Evolutionary conservation across 2,329 filamentous ascomycete genomes (phyloP).

Genomic region (Cryphonectria naterciae): DNA sequence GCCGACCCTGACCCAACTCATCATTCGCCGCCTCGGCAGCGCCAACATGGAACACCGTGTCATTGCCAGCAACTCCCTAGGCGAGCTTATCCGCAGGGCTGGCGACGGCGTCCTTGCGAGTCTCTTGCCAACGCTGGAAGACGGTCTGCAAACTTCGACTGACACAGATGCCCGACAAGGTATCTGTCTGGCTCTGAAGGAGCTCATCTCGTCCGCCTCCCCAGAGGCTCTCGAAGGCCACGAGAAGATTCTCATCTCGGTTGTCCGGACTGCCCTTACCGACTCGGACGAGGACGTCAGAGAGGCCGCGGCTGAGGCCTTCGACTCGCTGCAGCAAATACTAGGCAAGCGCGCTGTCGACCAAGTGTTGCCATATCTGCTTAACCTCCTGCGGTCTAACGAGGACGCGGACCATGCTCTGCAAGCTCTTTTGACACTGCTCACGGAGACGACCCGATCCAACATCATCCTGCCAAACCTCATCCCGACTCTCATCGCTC

Average conservation of each 20-base stretch:
- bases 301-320: slow-evolving; percentile 95
- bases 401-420: slow-evolving; percentile 89
- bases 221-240: slow-evolving; percentile 90
- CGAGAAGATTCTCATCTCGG: slow-evolving; percentile 91
- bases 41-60: slow-evolving; percentile 99
- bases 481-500: slow-evolving; percentile 86
- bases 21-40: slow-evolving; percentile 91
- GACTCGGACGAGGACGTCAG: slow-evolving; percentile 88
- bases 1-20: slow-evolving; percentile 89
- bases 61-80: slow-evolving; percentile 95
- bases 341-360: slow-evolving; percentile 94
- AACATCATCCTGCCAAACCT: slow-evolving; percentile 97
- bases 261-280: slow-evolving; percentile 89
- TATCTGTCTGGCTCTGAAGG: slow-evolving; percentile 93
- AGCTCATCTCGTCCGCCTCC: slow-evolving; percentile 88
- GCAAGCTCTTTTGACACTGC: slow-evolving; percentile 86
- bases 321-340: slow-evolving; percentile 91
- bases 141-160: slow-evolving; percentile 83
- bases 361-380: slow-evolving; percentile 89
- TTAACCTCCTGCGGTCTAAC: slow-evolving; percentile 85
- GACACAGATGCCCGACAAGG: slow-evolving; percentile 95
- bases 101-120: slow-evolving; percentile 90
- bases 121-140: slow-evolving; percentile 87
- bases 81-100: slow-evolving; percentile 95
- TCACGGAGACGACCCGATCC: slow-evolving; percentile 90